These are phyloP conservation scores for Silene coronaria DNA, from an alignment of 179 eudicot genomes.

Conservation along the genomic window DNA sequence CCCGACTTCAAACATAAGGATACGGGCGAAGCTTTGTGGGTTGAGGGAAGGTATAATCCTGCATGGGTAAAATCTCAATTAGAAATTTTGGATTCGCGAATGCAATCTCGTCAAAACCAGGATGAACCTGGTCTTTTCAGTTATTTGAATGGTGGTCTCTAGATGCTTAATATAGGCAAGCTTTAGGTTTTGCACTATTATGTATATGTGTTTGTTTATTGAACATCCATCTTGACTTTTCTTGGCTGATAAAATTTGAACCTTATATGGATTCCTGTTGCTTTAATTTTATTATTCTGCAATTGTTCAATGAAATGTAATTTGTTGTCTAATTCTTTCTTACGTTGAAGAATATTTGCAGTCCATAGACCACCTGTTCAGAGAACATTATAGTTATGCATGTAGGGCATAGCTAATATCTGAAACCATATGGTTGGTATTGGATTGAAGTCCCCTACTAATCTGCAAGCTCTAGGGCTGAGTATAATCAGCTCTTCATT, in stretches of 20 bases:
- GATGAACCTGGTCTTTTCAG: conserved; percentile 28
- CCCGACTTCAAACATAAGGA: conserved; percentile 99
- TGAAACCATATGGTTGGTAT: conserved; percentile 7
- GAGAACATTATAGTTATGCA: not conserved
- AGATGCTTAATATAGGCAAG: conserved; percentile 17
- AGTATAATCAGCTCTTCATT: not conserved
- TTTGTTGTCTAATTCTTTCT: not conserved
- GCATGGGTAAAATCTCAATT: conserved; percentile 87
- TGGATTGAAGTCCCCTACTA: not conserved
- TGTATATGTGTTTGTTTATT: conserved; percentile 18
- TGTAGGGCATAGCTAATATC: not conserved
- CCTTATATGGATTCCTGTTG: conserved; percentile 6
- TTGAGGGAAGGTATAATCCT: conserved; percentile 67
- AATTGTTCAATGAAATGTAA: conserved; percentile 12
- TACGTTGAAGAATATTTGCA: conserved; percentile 1
- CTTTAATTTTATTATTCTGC: not conserved
- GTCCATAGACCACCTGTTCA: not conserved
- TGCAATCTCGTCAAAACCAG: conserved; percentile 53
- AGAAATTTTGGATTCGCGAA: conserved; percentile 59
- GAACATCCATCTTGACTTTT: not conserved
- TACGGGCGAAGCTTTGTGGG: conserved; percentile 89
- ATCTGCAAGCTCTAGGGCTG: not conserved
- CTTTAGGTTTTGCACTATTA: not conserved
- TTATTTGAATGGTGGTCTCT: conserved; percentile 35
- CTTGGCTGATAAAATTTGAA: conserved; percentile 2